Evolutionary conservation across 805 yeast species (phyloP).

Genomic region (Sugiyamaella americana): DNA sequence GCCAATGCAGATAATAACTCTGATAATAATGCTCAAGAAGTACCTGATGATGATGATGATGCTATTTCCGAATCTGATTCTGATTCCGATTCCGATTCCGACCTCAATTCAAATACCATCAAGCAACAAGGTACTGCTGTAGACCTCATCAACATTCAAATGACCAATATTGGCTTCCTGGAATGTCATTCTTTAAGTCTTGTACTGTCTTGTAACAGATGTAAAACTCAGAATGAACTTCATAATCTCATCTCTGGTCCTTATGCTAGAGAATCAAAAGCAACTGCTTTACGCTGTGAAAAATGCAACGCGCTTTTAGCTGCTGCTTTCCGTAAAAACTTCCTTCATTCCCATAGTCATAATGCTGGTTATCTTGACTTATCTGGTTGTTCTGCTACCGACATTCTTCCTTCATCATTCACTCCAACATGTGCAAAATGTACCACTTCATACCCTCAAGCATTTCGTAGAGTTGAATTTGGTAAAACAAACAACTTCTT

Average conservation of each 20-base stretch:
- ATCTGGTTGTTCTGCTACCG: conserved; percentile 33
- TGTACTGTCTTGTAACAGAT: conserved; percentile 33
- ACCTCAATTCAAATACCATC: background rate
- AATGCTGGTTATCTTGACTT: conserved; percentile 36
- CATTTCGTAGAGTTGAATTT: conserved; percentile 30
- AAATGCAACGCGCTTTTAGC: conserved; percentile 33
- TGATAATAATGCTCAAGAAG: background rate
- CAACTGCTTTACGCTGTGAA: conserved; percentile 28
- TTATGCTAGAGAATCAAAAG: conserved; percentile 30
- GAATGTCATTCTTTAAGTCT: conserved; percentile 32
- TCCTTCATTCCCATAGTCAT: conserved; percentile 29
- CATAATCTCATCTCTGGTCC: conserved; percentile 32
- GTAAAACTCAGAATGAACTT: conserved; percentile 34
- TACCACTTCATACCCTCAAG: conserved; percentile 22
- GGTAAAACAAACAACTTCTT: conserved; percentile 28
- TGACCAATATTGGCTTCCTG: conserved; percentile 31
- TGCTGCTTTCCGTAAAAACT: conserved; percentile 34
- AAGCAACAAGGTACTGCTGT: conserved; percentile 31
- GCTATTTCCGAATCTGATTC: conserved; percentile 1
- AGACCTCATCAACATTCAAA: conserved; percentile 28
- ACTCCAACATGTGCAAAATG: conserved; percentile 35
- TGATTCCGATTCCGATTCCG: conserved; percentile 4
- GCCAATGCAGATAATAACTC: background rate
- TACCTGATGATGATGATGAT: conserved; percentile 1
- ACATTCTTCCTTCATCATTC: conserved; percentile 34